These are phyloP conservation scores for Diddensiella santjacobensis DNA, from an alignment of 805 yeast species.

Conservation along the genomic window DNA sequence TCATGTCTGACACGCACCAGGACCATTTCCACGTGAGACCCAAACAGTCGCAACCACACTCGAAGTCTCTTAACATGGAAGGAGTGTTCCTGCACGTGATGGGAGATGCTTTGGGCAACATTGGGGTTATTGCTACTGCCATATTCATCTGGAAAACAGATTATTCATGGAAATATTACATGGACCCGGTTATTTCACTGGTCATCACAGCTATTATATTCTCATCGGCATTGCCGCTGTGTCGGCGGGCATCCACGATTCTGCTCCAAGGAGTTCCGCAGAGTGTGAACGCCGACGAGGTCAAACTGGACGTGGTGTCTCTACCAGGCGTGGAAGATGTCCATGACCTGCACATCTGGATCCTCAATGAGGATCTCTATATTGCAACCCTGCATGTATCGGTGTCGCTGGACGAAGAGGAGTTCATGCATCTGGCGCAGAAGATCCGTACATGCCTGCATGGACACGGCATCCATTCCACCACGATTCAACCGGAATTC, in stretches of 20 bases:
- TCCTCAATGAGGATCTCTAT: slow-evolving; percentile 76
- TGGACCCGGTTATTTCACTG: slow-evolving; percentile 83
- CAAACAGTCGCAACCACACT: slow-evolving; percentile 26
- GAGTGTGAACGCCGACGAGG: slow-evolving; percentile 69
- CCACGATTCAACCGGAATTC: slow-evolving; percentile 96
- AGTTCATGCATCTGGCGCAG: slow-evolving; percentile 66
- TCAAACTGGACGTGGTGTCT: slow-evolving; percentile 61
- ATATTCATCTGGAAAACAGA: slow-evolving; percentile 91
- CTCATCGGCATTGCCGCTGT: slow-evolving; percentile 85
- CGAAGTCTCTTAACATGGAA: slow-evolving; percentile 87
- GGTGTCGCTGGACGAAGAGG: slow-evolving; percentile 57
- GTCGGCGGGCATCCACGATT: slow-evolving; percentile 80
- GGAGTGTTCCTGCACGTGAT: slow-evolving; percentile 94
- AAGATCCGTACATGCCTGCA: slow-evolving; percentile 76
- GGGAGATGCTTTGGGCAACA: slow-evolving; percentile 94
- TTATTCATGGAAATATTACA: slow-evolving; percentile 78
- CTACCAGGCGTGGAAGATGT: slow-evolving; percentile 75
- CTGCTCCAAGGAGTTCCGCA: slow-evolving; percentile 90
- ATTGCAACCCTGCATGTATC: slow-evolving; percentile 90
- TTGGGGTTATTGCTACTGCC: slow-evolving; percentile 90
- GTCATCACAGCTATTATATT: slow-evolving; percentile 85
- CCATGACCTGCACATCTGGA: slow-evolving; percentile 97
- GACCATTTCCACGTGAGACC: slow-evolving; percentile 34
- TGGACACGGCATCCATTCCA: slow-evolving; percentile 82
- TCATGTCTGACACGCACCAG: slow-evolving; percentile 22